Conservation (phyloP, 2,329 filamentous ascomycete genomes). For the Stromatinia cepivora region DNA sequence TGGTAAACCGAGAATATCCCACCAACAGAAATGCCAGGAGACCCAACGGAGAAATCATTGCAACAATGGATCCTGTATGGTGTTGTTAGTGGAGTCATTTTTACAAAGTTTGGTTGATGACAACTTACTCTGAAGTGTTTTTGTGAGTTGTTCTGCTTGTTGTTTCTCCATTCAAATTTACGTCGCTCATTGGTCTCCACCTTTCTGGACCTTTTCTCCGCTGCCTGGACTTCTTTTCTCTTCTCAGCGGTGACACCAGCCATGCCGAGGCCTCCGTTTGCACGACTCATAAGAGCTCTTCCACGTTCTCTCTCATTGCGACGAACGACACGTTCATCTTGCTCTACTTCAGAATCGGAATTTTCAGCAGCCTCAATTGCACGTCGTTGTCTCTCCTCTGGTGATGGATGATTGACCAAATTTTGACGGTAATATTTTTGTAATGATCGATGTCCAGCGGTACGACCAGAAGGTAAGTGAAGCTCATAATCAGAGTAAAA, state of each 20-base stretch:
- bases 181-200: constrained; percentile 61
- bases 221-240: constrained; percentile 65
- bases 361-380: constrained; percentile 56
- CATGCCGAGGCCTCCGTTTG: constrained; percentile 75
- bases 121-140: constrained; percentile 66
- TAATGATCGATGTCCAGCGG: constrained; percentile 85
- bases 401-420: constrained; percentile 76
- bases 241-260: constrained; percentile 72
- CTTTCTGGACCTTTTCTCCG: constrained; percentile 69
- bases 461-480: constrained; percentile 85
- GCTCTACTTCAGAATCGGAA: constrained; percentile 50
- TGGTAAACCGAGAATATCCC: constrained; percentile 17
- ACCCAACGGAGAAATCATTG: constrained; percentile 34
- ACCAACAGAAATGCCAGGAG: constrained; percentile 21
- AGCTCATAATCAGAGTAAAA: constrained; percentile 94
- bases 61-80: constrained; percentile 40
- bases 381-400: constrained; percentile 72
- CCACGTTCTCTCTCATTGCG: constrained; percentile 47
- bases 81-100: constrained; percentile 31
- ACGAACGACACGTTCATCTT: constrained; percentile 42
- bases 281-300: constrained; percentile 62
- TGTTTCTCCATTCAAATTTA: constrained; percentile 67
- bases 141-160: constrained; percentile 66
- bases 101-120: background rate
- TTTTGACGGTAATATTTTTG: constrained; percentile 93